Base-by-base conservation (phyloP, 805 yeast genomes). In the Yarrowia alimentaria region DNA sequence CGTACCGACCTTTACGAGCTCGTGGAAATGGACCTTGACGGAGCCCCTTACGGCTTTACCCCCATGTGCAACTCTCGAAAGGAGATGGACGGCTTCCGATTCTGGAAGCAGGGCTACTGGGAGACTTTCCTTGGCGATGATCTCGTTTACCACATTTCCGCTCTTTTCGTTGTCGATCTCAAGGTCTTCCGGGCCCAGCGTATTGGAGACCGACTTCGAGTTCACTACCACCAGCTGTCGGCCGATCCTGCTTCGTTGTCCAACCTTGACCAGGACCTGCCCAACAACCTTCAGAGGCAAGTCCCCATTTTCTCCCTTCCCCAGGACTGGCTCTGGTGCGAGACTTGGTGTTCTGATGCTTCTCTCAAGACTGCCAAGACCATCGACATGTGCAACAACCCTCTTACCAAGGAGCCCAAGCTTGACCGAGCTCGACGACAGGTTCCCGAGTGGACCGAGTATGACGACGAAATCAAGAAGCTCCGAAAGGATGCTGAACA, bases 81-180 rank as follows among this genome's bases (percentile, higher is more conserved):
- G 19, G 94, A 85, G 58, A 83, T 82, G 83, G 91, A 85, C 61
- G 94, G 91, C 0, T 86, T 74, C 64, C 65, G 93, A 56, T 93
- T 91, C 68, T 93, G 98, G 99, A 83, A 88, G 60, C 77, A 79
- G 55, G 98, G 97, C 0, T 91, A 87, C 65, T 91, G 99, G 99
- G 69, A 78, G 53, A 72, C 73, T 3, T 73, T 75, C 19, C 68
- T 91, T 33, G 71, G 71, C 10, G 77, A 75, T 26, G 75, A 79
- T 31, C 59, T 60, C 25, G 83, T 79, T 53, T 85, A 88, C 64
- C 94, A 89, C 59, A 84, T 85, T 56, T 81, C 94, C 65, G 96
- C 96, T 0, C 71, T 85, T 17, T 89, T 80, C 60, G 85, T 89
- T 6, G 82, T 90, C 47, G 95, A 93, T 64, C 72, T 93, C 64